These are phyloP conservation scores for Fusarium multiceps DNA, from an alignment of 2,329 filamentous ascomycete species.

Conservation along the genomic window DNA sequence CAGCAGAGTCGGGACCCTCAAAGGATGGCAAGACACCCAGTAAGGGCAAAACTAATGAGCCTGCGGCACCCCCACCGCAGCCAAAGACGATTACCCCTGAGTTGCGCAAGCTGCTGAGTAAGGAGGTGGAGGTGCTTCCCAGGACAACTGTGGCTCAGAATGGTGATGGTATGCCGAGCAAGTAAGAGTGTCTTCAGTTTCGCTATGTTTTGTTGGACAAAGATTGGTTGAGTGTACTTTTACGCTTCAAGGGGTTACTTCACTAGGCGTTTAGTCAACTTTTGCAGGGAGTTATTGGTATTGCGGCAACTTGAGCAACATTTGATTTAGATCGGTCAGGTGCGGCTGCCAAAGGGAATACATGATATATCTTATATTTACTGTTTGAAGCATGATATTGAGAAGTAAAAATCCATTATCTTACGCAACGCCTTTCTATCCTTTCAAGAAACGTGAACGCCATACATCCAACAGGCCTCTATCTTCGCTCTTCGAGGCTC, in stretches of 20 bases:
- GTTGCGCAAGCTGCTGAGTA: slow-evolving; percentile 64
- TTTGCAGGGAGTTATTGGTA: slow-evolving; percentile 36
- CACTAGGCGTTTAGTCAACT: neutral
- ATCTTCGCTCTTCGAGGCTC: neutral
- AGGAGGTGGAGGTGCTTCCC: slow-evolving; percentile 59
- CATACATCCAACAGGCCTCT: slow-evolving; percentile 17
- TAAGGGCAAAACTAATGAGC: slow-evolving; percentile 55
- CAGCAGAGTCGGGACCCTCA: slow-evolving; percentile 15
- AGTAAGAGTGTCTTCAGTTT: slow-evolving; percentile 25
- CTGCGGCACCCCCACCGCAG: slow-evolving; percentile 46
- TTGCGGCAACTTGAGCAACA: neutral
- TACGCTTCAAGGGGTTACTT: slow-evolving; percentile 11
- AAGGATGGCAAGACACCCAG: slow-evolving; percentile 33
- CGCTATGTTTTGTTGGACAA: neutral
- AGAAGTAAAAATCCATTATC: slow-evolving; percentile 27
- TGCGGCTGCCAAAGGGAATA: neutral
- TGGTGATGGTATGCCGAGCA: slow-evolving; percentile 52
- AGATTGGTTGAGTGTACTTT: slow-evolving; percentile 21
- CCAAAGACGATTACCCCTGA: slow-evolving; percentile 67
- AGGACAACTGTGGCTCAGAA: slow-evolving; percentile 51
- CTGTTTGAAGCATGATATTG: neutral
- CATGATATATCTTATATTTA: neutral
- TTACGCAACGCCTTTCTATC: slow-evolving; percentile 44
- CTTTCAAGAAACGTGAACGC: slow-evolving; percentile 23
- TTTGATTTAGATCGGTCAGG: neutral